phyloP scores from a whole-genome alignment of 495 filamentous ascomycete genomes.

The Hyaloscypha finlandica region DNA sequence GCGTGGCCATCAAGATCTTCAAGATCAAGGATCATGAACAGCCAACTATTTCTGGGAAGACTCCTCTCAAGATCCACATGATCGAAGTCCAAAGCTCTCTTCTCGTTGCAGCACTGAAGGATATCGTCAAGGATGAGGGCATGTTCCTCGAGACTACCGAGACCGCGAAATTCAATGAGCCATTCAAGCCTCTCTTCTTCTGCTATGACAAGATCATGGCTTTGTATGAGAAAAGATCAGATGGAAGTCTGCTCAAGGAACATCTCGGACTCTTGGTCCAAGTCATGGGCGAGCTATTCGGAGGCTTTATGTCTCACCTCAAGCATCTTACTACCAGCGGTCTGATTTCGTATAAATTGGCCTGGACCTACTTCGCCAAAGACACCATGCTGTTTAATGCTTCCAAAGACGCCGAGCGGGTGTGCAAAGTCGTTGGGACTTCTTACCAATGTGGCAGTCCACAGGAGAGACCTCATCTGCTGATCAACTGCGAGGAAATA shows the following conservation, averaged over 20 bases:
- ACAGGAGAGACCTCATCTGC: slow-evolving; percentile 5
- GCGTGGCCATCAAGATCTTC: slow-evolving; percentile 43
- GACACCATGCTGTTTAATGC: slow-evolving; percentile 35
- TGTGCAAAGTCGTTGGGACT: slow-evolving; percentile 36
- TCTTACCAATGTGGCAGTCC: slow-evolving; percentile 16
- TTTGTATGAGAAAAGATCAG: slow-evolving; percentile 20
- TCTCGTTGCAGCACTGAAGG: slow-evolving; percentile 37
- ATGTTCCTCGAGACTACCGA: slow-evolving; percentile 37
- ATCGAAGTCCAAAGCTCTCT: slow-evolving; percentile 41
- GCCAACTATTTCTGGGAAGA: slow-evolving; percentile 37
- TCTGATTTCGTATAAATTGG: slow-evolving; percentile 38
- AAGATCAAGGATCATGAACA: slow-evolving; percentile 41
- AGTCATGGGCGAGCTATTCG: slow-evolving; percentile 41
- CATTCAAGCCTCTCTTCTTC: slow-evolving; percentile 43
- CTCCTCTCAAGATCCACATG: slow-evolving; percentile 36
- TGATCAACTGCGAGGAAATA: slow-evolving; percentile 32
- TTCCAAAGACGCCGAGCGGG: slow-evolving; percentile 36
- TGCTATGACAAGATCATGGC: slow-evolving; percentile 38
- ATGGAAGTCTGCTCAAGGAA: slow-evolving; percentile 27
- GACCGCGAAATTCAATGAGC: slow-evolving; percentile 35
- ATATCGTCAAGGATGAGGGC: slow-evolving; percentile 37
- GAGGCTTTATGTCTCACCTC: slow-evolving; percentile 35
- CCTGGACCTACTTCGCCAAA: slow-evolving; percentile 42
- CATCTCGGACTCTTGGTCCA: slow-evolving; percentile 37
- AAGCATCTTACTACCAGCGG: slow-evolving; percentile 27